Evolutionary conservation across 306 rosid genomes (phyloP), one percentile per base, ranked within the genome.

Genomic region (Aeschynomene evenia): DNA sequence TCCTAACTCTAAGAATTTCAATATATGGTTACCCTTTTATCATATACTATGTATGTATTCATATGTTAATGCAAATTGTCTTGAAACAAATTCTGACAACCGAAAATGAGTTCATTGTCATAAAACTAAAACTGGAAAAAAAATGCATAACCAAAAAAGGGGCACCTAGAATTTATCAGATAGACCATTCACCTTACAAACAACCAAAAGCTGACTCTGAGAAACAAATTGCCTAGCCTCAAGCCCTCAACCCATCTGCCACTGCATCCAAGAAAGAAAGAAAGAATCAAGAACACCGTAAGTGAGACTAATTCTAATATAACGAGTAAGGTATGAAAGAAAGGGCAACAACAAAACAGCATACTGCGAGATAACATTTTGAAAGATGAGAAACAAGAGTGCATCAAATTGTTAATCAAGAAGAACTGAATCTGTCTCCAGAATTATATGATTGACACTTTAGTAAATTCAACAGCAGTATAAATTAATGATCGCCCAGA

Each of bases 191-290:
- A 80, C 79, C 72, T 82, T 66, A 77, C 78, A 85, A 31, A 52
- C 40, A 81, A 70, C 39, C 36, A 73, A 74, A 43, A 67, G 84
- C 63, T 66, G 53, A 55, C 56, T 54, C 31, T 67, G 19, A 61
- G 62, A 42, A 19, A 61, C 49, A 68, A 43, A 55, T 13, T 61
- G 76, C 73, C 68, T 59, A 34, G 72, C 45, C 75, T 86, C 82
- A 90, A 57, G 91, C 89, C 90, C 75, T 86, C 82, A 90, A 57
- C 93, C 89, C 90, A 93, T 83, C 70, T 89, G 87, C 96, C 96
- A 88, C 96, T 93, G 96, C 92, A 88, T 73, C 58, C 79, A 80
- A 72, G 79, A 66, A 55, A 20, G 60, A 66, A 55, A 20, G 60
- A 49, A 70, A 66, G 20, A 69, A 65, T 36, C 66, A 79, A 77